phyloP scores from a whole-genome alignment of 1,284 basidiomycete genomes.

The Neonothopanus nambi region DNA sequence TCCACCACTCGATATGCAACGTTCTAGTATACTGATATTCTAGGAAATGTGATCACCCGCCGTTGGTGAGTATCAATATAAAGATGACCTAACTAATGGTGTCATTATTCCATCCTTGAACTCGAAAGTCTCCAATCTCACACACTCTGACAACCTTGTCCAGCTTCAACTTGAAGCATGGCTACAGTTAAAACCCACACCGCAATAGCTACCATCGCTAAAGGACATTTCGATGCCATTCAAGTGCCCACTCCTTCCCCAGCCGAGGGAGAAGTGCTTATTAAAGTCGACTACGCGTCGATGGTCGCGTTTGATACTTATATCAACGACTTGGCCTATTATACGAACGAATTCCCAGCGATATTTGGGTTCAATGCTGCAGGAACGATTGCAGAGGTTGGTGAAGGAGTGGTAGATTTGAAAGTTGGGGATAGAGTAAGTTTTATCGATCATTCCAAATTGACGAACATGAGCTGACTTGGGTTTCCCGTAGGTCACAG shows the following conservation, averaged over 20 bases:
- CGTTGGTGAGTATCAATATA: too few relatives aligned
- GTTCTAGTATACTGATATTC: too few relatives aligned
- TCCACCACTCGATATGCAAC: too few relatives aligned
- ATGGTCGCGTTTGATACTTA: slow-evolving; percentile 45
- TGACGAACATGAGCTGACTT: neutral
- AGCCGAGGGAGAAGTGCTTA: slow-evolving; percentile 40
- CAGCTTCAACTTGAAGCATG: neutral
- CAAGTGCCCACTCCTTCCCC: slow-evolving; percentile 41
- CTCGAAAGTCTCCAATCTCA: too few relatives aligned
- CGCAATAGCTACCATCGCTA: slow-evolving; percentile 39
- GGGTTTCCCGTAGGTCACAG: slow-evolving; percentile 34
- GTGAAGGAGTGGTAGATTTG: slow-evolving; percentile 38
- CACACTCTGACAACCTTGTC: too few relatives aligned
- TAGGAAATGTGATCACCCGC: too few relatives aligned
- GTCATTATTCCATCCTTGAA: too few relatives aligned
- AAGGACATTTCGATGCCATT: slow-evolving; percentile 38
- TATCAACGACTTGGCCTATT: slow-evolving; percentile 36
- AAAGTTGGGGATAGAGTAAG: slow-evolving; percentile 43
- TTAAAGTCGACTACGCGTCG: slow-evolving; percentile 47
- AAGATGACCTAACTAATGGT: too few relatives aligned
- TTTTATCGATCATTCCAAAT: slow-evolving; percentile 17
- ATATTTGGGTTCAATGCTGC: slow-evolving; percentile 42
- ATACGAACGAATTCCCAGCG: slow-evolving; percentile 34
- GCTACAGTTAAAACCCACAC: slow-evolving; percentile 27
- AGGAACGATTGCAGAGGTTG: slow-evolving; percentile 42